A percentile compares a stretch with the other conserved stretches of the same genome.
These are phyloP conservation scores for Beauveria sp. DNA, from an alignment of 2,329 filamentous ascomycete genomes.

Conservation along the genomic window DNA sequence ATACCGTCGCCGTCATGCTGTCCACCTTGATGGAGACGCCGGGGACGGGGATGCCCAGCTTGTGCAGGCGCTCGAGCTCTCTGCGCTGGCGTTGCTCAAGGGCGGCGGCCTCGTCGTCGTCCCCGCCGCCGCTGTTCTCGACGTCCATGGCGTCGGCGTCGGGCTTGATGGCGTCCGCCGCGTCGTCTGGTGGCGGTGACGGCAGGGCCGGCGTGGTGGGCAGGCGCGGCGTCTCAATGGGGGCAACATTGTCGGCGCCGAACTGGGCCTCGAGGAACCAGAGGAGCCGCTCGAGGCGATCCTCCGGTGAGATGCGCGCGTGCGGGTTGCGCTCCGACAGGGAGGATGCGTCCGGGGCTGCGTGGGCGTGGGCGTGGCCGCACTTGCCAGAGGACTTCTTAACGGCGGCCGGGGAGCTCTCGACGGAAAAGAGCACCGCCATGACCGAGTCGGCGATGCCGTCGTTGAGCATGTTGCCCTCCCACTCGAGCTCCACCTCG, in stretches of 20 bases:
- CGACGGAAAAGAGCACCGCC: conserved; percentile 83
- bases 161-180: conserved; percentile 20
- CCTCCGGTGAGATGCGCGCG: conserved; percentile 60
- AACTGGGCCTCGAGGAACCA: conserved; percentile 98
- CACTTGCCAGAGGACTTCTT: conserved; percentile 50
- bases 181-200: conserved; percentile 19
- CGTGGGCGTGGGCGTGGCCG: conserved; percentile 40
- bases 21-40: conserved; percentile 83
- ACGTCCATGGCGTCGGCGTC: conserved; percentile 15
- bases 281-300: conserved; percentile 77
- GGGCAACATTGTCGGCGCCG: conserved; percentile 70
- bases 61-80: conserved; percentile 73
- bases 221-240: conserved; percentile 61
- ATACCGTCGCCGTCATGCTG: conserved; percentile 78
- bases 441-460: conserved; percentile 96
- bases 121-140: conserved; percentile 20
- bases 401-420: conserved; percentile 90
- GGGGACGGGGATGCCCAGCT: conserved; percentile 81
- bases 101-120: conserved; percentile 27
- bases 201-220: conserved; percentile 27
- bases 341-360: conserved; percentile 27
- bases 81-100: conserved; percentile 50
- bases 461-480: conserved; percentile 96
- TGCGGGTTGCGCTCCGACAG: conserved; percentile 51
- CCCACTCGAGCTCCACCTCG: conserved; percentile 89